Evolutionary conservation across 2,329 filamentous ascomycete species (phyloP).

Genomic region (Alternaria sp.): DNA sequence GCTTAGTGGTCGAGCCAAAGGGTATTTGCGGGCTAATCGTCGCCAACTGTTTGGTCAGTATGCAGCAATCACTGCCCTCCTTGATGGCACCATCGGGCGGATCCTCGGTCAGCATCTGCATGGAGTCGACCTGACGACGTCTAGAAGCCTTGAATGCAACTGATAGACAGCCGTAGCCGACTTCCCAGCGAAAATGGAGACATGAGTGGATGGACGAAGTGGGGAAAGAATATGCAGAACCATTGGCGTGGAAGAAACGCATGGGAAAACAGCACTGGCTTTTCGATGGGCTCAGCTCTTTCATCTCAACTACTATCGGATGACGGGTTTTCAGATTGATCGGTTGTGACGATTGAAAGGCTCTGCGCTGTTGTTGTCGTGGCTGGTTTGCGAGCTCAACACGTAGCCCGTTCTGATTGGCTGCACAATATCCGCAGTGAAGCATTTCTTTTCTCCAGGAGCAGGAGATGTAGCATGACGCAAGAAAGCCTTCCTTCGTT

Average conservation of each 20-base stretch:
- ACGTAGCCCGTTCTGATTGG: conserved; percentile 43
- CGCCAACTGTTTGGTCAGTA: conserved; percentile 22
- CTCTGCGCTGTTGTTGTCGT: conserved; percentile 28
- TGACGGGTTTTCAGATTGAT: neutral
- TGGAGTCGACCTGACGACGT: conserved; percentile 1
- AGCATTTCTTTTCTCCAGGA: conserved; percentile 11
- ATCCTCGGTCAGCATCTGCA: conserved; percentile 6
- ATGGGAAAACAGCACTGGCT: conserved; percentile 12
- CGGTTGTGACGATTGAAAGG: conserved; percentile 6
- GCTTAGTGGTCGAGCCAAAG: conserved; percentile 13
- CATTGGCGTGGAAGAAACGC: conserved; percentile 12
- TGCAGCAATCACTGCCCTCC: conserved; percentile 24
- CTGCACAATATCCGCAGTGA: conserved; percentile 16
- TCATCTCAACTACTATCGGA: neutral
- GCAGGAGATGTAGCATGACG: conserved; percentile 6
- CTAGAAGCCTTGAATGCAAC: conserved; percentile 3
- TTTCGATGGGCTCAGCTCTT: neutral
- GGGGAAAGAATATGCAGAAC: conserved; percentile 11
- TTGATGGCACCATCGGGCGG: conserved; percentile 22
- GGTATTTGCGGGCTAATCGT: conserved; percentile 28
- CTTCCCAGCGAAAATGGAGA: conserved; percentile 7
- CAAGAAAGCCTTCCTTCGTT: neutral
- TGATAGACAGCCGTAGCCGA: neutral
- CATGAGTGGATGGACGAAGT: conserved; percentile 3
- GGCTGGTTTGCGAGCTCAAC: conserved; percentile 28